Evolutionary conservation across 768 basidiomycete species (phyloP).

Genomic region (Leccinum incarnatum): DNA sequence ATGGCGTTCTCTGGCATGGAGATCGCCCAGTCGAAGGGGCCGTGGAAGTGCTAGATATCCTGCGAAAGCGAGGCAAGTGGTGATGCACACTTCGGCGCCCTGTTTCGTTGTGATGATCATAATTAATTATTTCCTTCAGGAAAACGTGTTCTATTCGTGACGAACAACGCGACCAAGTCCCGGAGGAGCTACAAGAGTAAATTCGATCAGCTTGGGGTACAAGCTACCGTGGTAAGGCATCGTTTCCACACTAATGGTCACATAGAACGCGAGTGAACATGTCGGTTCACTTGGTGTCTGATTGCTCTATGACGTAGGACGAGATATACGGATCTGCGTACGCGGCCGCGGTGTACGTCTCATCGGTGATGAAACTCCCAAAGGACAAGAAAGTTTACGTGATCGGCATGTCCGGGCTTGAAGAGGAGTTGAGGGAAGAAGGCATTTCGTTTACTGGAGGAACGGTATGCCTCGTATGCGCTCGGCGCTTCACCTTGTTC

Average conservation of each 20-base stretch:
- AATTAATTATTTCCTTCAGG: slow-evolving; percentile 36
- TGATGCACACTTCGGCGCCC: background rate
- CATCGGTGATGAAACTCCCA: slow-evolving; percentile 84
- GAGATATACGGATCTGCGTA: slow-evolving; percentile 97
- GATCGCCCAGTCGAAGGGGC: slow-evolving; percentile 77
- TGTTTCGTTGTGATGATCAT: background rate
- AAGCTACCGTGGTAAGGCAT: slow-evolving; percentile 74
- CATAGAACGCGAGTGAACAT: background rate
- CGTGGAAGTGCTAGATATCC: slow-evolving; percentile 64
- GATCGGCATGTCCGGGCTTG: slow-evolving; percentile 86
- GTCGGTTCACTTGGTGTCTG: background rate
- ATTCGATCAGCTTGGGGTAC: slow-evolving; percentile 86
- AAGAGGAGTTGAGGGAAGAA: slow-evolving; percentile 89
- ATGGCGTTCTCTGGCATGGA: slow-evolving; percentile 92
- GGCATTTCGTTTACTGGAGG: slow-evolving; percentile 81
- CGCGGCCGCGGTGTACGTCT: slow-evolving; percentile 79
- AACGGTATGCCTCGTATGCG: slow-evolving; percentile 52
- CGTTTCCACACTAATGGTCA: background rate
- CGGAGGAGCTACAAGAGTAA: slow-evolving; percentile 83
- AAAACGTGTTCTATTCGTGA: slow-evolving; percentile 88
- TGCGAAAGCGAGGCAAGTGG: slow-evolving; percentile 69
- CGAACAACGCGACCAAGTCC: slow-evolving; percentile 97
- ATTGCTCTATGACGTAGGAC: slow-evolving; percentile 51
- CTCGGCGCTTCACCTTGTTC: background rate
- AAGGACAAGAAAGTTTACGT: slow-evolving; percentile 95